Evolutionary conservation across 371 early-diverging fungal species (phyloP).

Genomic region (Mortierella sp.): DNA sequence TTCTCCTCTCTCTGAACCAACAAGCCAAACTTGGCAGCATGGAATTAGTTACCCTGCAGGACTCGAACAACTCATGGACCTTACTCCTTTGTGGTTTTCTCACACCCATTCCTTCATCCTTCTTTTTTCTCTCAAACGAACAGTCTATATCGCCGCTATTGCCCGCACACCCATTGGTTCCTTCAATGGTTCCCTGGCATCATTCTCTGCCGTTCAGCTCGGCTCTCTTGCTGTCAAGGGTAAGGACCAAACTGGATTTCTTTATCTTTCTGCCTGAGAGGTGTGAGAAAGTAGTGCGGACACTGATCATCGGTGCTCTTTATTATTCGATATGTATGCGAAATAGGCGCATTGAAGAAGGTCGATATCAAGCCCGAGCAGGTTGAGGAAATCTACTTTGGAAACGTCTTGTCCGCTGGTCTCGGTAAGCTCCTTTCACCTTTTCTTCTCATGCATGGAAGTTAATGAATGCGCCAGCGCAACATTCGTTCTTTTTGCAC

Average conservation of each 20-base stretch:
- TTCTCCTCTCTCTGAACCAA: background rate
- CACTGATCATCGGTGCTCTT: background rate
- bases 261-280: background rate
- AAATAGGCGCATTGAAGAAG: slow-evolving; percentile 79
- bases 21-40: too few relatives aligned
- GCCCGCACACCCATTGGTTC: slow-evolving; percentile 96
- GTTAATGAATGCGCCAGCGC: background rate
- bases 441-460: background rate
- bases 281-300: background rate
- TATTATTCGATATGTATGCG: background rate
- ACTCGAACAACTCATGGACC: background rate
- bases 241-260: slow-evolving; percentile 35
- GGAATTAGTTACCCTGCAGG: background rate
- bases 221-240: slow-evolving; percentile 94
- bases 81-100: background rate
- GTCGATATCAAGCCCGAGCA: slow-evolving; percentile 74
- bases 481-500: background rate
- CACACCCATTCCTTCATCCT: background rate
- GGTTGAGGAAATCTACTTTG: slow-evolving; percentile 90
- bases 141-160: slow-evolving; percentile 90
- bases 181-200: slow-evolving; percentile 91
- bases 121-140: background rate
- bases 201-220: slow-evolving; percentile 89
- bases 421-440: slow-evolving; percentile 58
- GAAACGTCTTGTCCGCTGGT: slow-evolving; percentile 89